Evolutionary conservation across 2,329 filamentous ascomycete species (phyloP).

Genomic region (Pseudocercospora cruenta): DNA sequence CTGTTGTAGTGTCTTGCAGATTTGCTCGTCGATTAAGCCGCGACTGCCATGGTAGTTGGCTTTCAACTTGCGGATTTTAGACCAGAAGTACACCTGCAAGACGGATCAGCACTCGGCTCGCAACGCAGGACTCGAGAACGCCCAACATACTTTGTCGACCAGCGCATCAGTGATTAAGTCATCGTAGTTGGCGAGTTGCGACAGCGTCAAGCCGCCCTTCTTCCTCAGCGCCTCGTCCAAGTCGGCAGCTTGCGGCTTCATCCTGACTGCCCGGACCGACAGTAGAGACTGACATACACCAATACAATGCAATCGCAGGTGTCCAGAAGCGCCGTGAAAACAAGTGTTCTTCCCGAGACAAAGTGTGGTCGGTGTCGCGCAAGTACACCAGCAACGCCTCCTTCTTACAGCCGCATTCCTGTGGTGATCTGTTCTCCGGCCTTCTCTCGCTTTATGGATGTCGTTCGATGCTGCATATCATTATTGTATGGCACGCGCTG

Average conservation of each 20-base stretch:
- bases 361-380: background rate
- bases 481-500: slow-evolving; percentile 2
- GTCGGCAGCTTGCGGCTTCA: slow-evolving; percentile 40
- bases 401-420: slow-evolving; percentile 18
- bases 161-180: slow-evolving; percentile 94
- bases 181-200: slow-evolving; percentile 89
- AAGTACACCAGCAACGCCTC: background rate
- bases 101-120: slow-evolving; percentile 5
- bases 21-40: slow-evolving; percentile 69
- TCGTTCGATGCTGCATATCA: slow-evolving; percentile 5
- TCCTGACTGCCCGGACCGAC: slow-evolving; percentile 13
- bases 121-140: background rate
- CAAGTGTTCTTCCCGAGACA: background rate
- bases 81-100: slow-evolving; percentile 88
- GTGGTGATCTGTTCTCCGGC: background rate
- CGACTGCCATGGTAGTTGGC: slow-evolving; percentile 83
- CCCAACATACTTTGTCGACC: slow-evolving; percentile 80
- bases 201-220: slow-evolving; percentile 77
- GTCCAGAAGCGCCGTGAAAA: background rate
- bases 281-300: slow-evolving; percentile 17
- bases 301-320: background rate
- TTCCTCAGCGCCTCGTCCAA: slow-evolving; percentile 54
- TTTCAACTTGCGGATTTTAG: slow-evolving; percentile 90
- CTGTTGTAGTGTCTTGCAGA: slow-evolving; percentile 62
- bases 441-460: slow-evolving; percentile 6